Base-by-base conservation (phyloP, 1,284 basidiomycete species). In the Singerocomus inundabilis region DNA sequence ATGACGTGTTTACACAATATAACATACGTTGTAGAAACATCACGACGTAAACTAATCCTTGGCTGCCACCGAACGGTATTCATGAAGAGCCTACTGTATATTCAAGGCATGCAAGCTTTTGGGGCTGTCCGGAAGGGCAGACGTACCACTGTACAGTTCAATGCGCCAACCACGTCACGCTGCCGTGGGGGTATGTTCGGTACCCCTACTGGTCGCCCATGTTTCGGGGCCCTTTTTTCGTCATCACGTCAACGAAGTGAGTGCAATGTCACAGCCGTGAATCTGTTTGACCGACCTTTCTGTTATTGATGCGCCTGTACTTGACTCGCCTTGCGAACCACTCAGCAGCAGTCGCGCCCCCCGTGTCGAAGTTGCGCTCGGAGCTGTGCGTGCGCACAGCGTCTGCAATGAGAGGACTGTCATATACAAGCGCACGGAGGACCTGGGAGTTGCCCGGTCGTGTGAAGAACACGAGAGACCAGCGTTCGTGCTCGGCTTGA, bases 381-480 rank as follows among this genome's bases (percentile, higher is more conserved):
- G 66, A 62, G 8, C 4, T 21, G 21, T 64, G 62, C 30, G 61
- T 58, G 28, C 59, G 59, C 8, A 72, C 71, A 5, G 73, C 70
- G 0, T 68, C 70, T 2, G 70, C 69, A 8, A 85, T 77, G 5
- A 74, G 42, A 1, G 65, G 51, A 53, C 82, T 85, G 24, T 79
- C 68, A n/a, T 82, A 73, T 0, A 69, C 61, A 4, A 82, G 67
- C 2, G 81, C 74, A 18, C 71, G 70, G 33, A 82, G 70, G 2
- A 72, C 34, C 24, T 75, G 67, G 4, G 70, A 70, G 60, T 84
- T 76, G 10, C 80, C 78, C 0, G 82, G 84, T 11, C 84, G 74
- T 0, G 75, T 77, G 63, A 85, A 85, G 64, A 76, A 86, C 0
- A 81, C 82, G 6, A 84, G 68, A 3, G 81, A 83, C 74, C 76